phyloP scores from a whole-genome alignment of 305 asterid genomes.

The Fraxinus sp. region DNA sequence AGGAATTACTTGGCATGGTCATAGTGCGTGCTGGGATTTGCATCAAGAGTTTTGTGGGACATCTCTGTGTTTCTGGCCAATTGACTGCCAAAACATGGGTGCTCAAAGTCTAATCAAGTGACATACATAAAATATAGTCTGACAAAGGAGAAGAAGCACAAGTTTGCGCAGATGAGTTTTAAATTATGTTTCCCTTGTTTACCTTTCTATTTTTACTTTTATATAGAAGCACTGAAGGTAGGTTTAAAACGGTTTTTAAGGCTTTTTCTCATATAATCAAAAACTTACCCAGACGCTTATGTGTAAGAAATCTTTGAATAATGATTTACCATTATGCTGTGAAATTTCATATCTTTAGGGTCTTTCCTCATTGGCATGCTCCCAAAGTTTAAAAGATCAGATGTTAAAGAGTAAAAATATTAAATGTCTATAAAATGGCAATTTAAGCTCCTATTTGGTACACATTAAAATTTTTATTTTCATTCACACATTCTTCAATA shows the following conservation, averaged over 20 bases:
- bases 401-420: not conserved
- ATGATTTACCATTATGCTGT: constrained; percentile 28
- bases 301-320: constrained; percentile 40
- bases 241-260: constrained; percentile 25
- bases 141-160: not conserved
- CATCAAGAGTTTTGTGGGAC: not conserved
- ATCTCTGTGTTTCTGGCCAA: not conserved
- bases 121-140: constrained; percentile 5
- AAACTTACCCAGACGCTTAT: constrained; percentile 32
- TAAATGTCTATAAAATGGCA: not conserved
- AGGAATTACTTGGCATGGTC: constrained; percentile 16
- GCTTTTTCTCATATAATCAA: constrained; percentile 18
- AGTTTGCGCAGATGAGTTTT: constrained; percentile 28
- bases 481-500: too few species aligned
- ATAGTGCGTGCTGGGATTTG: not conserved
- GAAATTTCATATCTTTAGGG: constrained; percentile 1
- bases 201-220: constrained; percentile 19
- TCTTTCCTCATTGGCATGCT: not conserved
- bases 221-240: constrained; percentile 31
- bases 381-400: not conserved
- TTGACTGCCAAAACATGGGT: not conserved
- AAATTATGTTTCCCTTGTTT: constrained; percentile 16
- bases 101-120: not conserved
- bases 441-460: too few species aligned
- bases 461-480: too few species aligned